Evolutionary conservation across 192 early-diverging fungal species (phyloP).

Genomic region (Rhizophagus prolifer): DNA sequence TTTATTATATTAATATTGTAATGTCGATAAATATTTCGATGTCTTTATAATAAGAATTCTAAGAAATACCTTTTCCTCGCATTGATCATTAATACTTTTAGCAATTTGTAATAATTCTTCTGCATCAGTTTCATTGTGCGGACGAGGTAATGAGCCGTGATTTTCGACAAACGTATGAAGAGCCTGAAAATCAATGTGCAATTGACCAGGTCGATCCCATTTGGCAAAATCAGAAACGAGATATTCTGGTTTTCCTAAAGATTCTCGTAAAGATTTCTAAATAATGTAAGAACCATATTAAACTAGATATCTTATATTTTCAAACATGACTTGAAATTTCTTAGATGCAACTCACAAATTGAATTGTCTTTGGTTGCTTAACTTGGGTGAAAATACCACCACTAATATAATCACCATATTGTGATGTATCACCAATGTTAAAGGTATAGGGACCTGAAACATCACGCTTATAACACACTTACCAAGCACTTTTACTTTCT

Average conservation of each 20-base stretch:
- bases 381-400: conserved; percentile 97
- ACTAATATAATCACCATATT: conserved; percentile 69
- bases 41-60: background rate
- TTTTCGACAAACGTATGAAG: conserved; percentile 77
- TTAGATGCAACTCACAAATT: conserved; percentile 63
- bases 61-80: conserved; percentile 55
- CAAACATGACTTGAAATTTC: background rate
- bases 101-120: conserved; percentile 70
- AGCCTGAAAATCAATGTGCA: conserved; percentile 93
- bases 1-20: background rate
- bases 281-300: background rate
- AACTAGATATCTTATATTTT: background rate
- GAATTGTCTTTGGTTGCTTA: conserved; percentile 81
- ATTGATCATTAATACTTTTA: conserved; percentile 69
- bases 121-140: conserved; percentile 86
- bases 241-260: conserved; percentile 79
- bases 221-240: conserved; percentile 94
- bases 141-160: conserved; percentile 74
- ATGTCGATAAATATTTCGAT: background rate
- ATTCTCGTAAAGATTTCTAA: conserved; percentile 69
- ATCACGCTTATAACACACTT: background rate
- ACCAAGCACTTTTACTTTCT: conserved; percentile 80
- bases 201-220: conserved; percentile 92
- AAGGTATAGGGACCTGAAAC: conserved; percentile 87
- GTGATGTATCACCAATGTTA: conserved; percentile 87